phyloP scores from a whole-genome alignment of 352 stramenopile species.

The Phytophthora boehmeriae region DNA sequence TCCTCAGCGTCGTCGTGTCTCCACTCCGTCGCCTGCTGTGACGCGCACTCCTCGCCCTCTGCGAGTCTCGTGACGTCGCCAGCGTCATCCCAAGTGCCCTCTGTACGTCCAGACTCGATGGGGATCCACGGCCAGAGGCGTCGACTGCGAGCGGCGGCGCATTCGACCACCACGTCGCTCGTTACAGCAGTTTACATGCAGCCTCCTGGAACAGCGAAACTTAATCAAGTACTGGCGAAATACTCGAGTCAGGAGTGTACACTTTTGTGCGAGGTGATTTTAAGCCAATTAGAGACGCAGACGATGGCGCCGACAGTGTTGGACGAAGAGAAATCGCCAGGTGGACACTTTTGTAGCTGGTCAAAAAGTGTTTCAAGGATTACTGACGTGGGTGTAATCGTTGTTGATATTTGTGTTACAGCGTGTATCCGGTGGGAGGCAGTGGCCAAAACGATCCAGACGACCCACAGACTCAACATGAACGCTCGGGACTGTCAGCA shows the following conservation, averaged over 20 bases:
- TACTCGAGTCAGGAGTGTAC: conserved; percentile 59
- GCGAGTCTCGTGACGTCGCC: not conserved
- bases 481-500: conserved; percentile 49
- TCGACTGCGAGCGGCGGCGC: conserved; percentile 18
- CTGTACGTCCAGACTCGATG: conserved; percentile 3
- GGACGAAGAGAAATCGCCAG: conserved; percentile 48
- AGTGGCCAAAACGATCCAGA: conserved; percentile 46
- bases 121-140: conserved; percentile 15
- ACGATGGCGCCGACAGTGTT: conserved; percentile 47
- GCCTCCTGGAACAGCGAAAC: conserved; percentile 9
- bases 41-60: conserved; percentile 14
- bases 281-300: conserved; percentile 57
- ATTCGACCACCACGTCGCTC: conserved; percentile 9
- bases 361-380: not conserved
- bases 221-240: conserved; percentile 41
- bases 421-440: conserved; percentile 54
- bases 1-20: conserved; percentile 30
- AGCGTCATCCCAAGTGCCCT: conserved; percentile 4
- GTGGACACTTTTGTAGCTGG: conserved; percentile 4
- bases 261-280: conserved; percentile 60
- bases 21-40: conserved; percentile 10
- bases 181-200: conserved; percentile 1
- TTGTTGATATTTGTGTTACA: conserved; percentile 11
- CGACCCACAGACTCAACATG: conserved; percentile 43
- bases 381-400: conserved; percentile 6